Percentiles rank a stretch among this genome's conserved stretches.
These are phyloP conservation scores for Geotrichum fermentans DNA, from an alignment of 1,139 yeast genomes.

Conservation along the genomic window DNA sequence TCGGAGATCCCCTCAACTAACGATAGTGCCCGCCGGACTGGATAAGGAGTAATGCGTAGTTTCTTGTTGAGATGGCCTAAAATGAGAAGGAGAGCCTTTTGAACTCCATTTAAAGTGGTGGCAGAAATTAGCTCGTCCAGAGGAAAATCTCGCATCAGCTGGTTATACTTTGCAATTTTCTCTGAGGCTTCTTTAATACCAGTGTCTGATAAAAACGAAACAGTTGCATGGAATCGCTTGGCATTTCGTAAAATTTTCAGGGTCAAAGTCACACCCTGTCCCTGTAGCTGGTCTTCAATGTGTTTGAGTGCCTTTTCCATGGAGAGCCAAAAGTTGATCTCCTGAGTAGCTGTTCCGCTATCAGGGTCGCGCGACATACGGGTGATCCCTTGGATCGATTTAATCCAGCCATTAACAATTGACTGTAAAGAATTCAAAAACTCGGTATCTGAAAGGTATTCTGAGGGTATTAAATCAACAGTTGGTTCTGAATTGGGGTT, in stretches of 20 bases:
- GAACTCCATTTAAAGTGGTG: slow-evolving; percentile 44
- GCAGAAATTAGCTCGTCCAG: slow-evolving; percentile 55
- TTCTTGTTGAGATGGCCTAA: slow-evolving; percentile 60
- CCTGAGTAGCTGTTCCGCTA: slow-evolving; percentile 63
- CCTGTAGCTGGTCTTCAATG: slow-evolving; percentile 54
- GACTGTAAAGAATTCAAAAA: slow-evolving; percentile 64
- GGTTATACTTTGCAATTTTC: slow-evolving; percentile 52
- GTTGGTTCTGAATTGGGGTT: slow-evolving; percentile 26
- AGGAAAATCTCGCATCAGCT: slow-evolving; percentile 67
- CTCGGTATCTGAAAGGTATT: slow-evolving; percentile 46
- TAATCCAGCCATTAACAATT: slow-evolving; percentile 69
- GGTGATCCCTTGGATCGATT: slow-evolving; percentile 56
- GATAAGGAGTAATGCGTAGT: slow-evolving; percentile 58
- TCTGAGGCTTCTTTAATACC: slow-evolving; percentile 58
- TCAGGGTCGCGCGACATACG: slow-evolving; percentile 47
- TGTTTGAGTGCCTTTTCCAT: slow-evolving; percentile 59
- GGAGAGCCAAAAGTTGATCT: slow-evolving; percentile 73
- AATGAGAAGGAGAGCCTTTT: slow-evolving; percentile 45
- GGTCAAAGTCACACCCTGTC: slow-evolving; percentile 54
- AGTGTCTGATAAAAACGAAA: slow-evolving; percentile 66
- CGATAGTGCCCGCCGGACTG: slow-evolving; percentile 58
- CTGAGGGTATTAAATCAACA: slow-evolving; percentile 37
- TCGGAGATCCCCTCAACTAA: slow-evolving; percentile 58
- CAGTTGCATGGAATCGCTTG: slow-evolving; percentile 74
- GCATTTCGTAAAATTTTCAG: slow-evolving; percentile 61